Evolutionary conservation across 1,284 basidiomycete genomes (phyloP), one percentile per base, ranked within the genome.

Genomic region (Marasmius oreades): DNA sequence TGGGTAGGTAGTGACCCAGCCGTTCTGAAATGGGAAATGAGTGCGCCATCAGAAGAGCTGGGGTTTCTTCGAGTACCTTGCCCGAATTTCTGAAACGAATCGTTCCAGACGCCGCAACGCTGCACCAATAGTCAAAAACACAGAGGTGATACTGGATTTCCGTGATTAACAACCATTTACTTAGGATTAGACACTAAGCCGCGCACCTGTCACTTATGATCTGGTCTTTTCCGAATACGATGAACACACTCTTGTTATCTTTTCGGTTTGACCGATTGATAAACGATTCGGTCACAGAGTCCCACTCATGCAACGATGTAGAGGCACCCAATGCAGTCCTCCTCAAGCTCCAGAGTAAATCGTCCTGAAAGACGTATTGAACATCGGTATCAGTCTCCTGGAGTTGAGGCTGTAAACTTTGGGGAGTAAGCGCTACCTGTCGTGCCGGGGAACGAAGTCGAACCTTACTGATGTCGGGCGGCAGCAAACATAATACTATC

Each of bases 41-140:
- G 10, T 59, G n/a, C 50, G 52, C 22, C 22, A 31, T 59, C 63
- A 66, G 58, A 46, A 55, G n/a, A 52, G 28, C 16, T 10, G 14
- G 16, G 47, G 52, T 43, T 18, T 3, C 50, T 31, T 18, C n/a
- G 62, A 66, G 20, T 60, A 86, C 86, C 73, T 78, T 33, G 60
- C 61, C 47, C 77, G 74, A 36, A 84, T 64, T 4, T 62, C 57
- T n/a, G 66, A 66, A 3, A 81, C 62, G 12, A 88, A 64, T 1
- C 71, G 68, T 50, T 91, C 88, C 3, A 90, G 63, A n/a, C 88
- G 79, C 51, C 88, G 80, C 51, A 86, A 66, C 1, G 82, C 66
- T 1, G 81, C 80, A 1, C 89, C 89, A 52, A 90, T 82, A 5
- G 71, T 77, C 39, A 87, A 58, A 65, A 90, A 90, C 10, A 82